Conservation (phyloP, 345 rosid species). For the Dipteronia sinensis region DNA sequence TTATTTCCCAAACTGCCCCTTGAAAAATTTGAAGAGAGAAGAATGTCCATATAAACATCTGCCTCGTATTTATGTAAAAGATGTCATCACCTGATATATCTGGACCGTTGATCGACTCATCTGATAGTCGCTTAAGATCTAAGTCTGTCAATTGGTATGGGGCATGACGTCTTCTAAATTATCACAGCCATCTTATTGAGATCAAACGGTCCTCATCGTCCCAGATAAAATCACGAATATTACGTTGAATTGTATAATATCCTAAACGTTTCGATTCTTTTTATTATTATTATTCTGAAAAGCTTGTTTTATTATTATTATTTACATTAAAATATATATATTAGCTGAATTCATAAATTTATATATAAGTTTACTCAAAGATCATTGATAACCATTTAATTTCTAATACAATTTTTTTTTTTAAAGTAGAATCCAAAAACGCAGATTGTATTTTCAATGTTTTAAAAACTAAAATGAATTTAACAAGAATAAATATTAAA, state of each 20-base stretch:
- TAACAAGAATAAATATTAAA: too few relatives aligned
- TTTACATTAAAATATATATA: too few relatives aligned
- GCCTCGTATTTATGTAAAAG: neutral
- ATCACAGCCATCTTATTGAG: slow-evolving; percentile 5
- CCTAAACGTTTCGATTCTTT: too few relatives aligned
- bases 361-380: too few relatives aligned
- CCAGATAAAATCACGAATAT: neutral
- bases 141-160: neutral
- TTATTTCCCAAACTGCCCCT: neutral
- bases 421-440: too few relatives aligned
- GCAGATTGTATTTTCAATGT: too few relatives aligned
- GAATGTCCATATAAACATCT: neutral
- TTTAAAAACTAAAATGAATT: too few relatives aligned
- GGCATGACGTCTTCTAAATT: neutral
- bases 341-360: too few relatives aligned
- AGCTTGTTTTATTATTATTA: too few relatives aligned
- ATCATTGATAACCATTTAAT: too few relatives aligned
- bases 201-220: neutral
- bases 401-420: too few relatives aligned
- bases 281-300: too few relatives aligned
- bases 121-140: neutral
- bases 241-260: neutral
- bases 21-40: neutral
- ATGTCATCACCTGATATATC: neutral
- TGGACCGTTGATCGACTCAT: neutral